These are phyloP conservation scores for Mycena vitilis DNA, from an alignment of 768 basidiomycete genomes.

Conservation along the genomic window DNA sequence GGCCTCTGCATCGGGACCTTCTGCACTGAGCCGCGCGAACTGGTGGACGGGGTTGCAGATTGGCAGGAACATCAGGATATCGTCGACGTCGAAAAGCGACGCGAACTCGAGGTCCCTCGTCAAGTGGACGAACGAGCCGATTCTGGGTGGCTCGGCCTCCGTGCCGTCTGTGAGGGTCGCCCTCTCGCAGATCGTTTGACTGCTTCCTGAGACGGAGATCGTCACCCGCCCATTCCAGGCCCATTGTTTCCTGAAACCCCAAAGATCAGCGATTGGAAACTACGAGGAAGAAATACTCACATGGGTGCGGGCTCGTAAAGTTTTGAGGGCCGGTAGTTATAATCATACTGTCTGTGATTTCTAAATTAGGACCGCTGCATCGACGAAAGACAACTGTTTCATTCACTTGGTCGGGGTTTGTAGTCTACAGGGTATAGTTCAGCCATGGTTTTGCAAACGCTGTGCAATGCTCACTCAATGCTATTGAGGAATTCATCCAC, in stretches of 20 bases:
- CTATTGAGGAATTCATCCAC: slow-evolving; percentile 7
- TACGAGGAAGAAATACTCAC: neutral
- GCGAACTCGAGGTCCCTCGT: neutral
- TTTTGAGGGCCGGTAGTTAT: slow-evolving; percentile 11
- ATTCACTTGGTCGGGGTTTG: neutral
- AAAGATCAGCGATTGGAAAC: neutral
- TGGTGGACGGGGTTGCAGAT: slow-evolving; percentile 14
- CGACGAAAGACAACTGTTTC: neutral
- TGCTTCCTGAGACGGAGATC: neutral
- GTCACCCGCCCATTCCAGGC: slow-evolving; percentile 18
- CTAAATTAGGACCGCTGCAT: neutral
- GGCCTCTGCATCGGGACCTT: neutral
- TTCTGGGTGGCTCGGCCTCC: neutral
- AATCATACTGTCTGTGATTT: too few relatives aligned
- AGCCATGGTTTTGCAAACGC: neutral
- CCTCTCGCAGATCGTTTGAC: slow-evolving; percentile 1
- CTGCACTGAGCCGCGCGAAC: slow-evolving; percentile 18
- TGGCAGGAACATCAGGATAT: neutral
- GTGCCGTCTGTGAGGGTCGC: slow-evolving; percentile 16
- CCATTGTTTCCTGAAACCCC: slow-evolving; percentile 8
- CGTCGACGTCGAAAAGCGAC: neutral
- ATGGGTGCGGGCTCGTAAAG: neutral
- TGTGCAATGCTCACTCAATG: neutral
- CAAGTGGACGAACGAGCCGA: slow-evolving; percentile 10
- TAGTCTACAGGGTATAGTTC: neutral